These are phyloP conservation scores for Leersia perrieri DNA, from an alignment of 176 grass and related monocot species.

Conservation along the genomic window DNA sequence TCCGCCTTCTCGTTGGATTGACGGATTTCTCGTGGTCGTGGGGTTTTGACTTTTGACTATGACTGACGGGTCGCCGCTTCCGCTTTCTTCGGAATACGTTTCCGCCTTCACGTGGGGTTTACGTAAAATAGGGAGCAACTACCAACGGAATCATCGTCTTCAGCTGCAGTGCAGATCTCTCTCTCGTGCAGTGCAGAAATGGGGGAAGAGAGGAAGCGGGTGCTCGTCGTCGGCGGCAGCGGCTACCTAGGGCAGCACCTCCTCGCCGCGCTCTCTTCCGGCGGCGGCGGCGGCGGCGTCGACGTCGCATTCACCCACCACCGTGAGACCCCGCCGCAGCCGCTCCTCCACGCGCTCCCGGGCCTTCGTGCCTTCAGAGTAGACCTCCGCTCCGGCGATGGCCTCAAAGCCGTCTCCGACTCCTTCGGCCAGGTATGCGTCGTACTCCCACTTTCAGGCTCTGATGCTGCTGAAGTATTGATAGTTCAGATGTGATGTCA, in stretches of 20 bases:
- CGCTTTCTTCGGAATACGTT: background rate
- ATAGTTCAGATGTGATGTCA: background rate
- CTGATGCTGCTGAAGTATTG: background rate
- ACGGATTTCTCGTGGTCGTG: too few relatives aligned
- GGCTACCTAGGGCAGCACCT: conserved; percentile 94
- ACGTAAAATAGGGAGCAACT: background rate
- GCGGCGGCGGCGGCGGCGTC: background rate
- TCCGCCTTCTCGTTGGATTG: background rate
- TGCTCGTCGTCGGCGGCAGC: conserved; percentile 82
- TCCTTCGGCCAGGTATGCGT: conserved; percentile 74
- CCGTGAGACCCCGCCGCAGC: conserved; percentile 50
- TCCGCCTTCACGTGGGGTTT: background rate
- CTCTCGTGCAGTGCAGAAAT: background rate
- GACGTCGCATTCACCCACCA: conserved; percentile 82
- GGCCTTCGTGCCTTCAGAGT: conserved; percentile 54
- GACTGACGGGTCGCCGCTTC: too few relatives aligned
- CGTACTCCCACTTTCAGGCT: background rate
- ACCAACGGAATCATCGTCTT: background rate
- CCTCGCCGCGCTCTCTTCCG: conserved; percentile 47
- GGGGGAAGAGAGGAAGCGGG: conserved; percentile 32
- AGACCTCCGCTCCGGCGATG: conserved; percentile 66
- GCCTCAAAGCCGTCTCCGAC: conserved; percentile 40
- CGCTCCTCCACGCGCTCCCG: conserved; percentile 61
- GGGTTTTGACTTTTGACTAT: too few relatives aligned
- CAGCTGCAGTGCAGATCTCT: background rate